These are phyloP conservation scores for Ascochyta fabae DNA, from an alignment of 2,329 filamentous ascomycete species.

Conservation along the genomic window DNA sequence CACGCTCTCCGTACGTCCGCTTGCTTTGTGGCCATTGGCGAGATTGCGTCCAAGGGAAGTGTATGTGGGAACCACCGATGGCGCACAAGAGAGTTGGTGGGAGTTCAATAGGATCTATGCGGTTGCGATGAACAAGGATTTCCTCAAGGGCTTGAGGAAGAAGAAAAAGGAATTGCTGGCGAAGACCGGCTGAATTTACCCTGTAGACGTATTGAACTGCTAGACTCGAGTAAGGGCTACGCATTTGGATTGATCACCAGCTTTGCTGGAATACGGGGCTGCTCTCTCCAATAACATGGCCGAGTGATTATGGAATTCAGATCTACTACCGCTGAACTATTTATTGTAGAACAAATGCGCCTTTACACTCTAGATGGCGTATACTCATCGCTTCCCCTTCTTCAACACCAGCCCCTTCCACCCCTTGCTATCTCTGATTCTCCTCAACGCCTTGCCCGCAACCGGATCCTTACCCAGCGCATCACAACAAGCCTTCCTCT, in stretches of 20 bases:
- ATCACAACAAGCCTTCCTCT: slow-evolving; percentile 43
- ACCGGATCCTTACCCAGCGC: slow-evolving; percentile 40
- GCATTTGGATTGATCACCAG: too few relatives aligned
- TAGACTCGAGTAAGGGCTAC: too few relatives aligned
- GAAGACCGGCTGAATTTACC: too few relatives aligned
- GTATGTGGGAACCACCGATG: background rate
- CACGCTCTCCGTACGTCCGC: background rate
- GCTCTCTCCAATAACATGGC: too few relatives aligned
- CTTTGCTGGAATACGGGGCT: too few relatives aligned
- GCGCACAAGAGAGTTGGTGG: background rate
- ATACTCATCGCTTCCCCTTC: slow-evolving; percentile 42
- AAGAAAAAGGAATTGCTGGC: background rate
- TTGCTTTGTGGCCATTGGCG: background rate
- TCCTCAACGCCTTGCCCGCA: slow-evolving; percentile 38
- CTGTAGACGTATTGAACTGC: too few relatives aligned
- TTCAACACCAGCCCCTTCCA: slow-evolving; percentile 47
- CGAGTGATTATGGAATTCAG: too few relatives aligned
- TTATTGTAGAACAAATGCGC: too few relatives aligned
- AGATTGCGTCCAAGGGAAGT: background rate
- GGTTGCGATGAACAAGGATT: background rate
- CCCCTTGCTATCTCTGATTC: slow-evolving; percentile 45
- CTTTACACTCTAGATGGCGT: too few relatives aligned
- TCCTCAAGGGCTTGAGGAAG: background rate
- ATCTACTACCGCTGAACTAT: too few relatives aligned
- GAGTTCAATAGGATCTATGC: background rate